Evolutionary conservation across 2,329 filamentous ascomycete genomes (phyloP).

Genomic region (Apiospora kogelbergensis): DNA sequence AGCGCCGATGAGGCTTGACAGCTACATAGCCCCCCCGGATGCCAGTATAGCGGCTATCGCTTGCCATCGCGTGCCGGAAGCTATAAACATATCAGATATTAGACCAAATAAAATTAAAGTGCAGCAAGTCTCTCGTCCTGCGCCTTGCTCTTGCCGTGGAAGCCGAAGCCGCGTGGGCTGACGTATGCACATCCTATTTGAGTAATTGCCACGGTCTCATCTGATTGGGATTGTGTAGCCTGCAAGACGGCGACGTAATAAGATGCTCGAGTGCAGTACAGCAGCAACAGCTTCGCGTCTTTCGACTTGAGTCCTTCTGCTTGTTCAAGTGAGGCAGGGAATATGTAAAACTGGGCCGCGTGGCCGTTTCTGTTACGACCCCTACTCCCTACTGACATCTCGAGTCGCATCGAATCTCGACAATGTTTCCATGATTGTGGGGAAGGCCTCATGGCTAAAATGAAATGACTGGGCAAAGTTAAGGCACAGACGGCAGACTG

Average conservation of each 20-base stretch:
- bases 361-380: background rate
- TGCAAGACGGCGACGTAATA: background rate
- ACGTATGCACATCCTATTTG: background rate
- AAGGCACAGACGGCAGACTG: background rate
- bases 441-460: background rate
- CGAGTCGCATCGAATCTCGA: background rate
- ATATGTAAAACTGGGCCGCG: background rate
- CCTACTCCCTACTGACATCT: background rate
- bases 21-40: conserved; percentile 18
- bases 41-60: background rate
- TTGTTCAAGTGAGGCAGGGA: background rate
- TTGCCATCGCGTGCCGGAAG: background rate
- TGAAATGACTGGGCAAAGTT: conserved; percentile 10
- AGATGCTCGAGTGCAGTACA: background rate
- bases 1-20: conserved; percentile 12
- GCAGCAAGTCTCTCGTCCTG: background rate
- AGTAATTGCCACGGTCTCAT: conserved; percentile 2
- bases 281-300: background rate
- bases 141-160: background rate
- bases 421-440: background rate
- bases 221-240: background rate
- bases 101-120: background rate
- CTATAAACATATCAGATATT: background rate
- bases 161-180: background rate
- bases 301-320: background rate